Evolutionary conservation across 2,329 filamentous ascomycete genomes (phyloP), one percentile per base, ranked within the genome.

Genomic region (Xylariaceae sp.): DNA sequence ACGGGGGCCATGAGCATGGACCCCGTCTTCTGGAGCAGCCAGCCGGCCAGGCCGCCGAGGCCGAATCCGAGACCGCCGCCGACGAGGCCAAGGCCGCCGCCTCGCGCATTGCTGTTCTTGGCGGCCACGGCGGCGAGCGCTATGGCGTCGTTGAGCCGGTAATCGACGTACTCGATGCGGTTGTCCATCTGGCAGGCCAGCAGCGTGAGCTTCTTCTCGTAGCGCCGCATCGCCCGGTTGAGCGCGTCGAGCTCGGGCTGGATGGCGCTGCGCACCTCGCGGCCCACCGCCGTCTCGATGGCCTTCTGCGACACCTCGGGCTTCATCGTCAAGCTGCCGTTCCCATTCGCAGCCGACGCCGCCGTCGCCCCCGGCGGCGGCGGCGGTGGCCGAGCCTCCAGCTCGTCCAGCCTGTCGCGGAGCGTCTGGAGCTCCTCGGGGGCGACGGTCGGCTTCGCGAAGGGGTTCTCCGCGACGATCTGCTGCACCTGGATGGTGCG

Each of bases 181-280:
- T 78, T 73, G 44, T 94, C 87, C 3, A 80, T 85, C 51, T 90
- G 81, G 35, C 82, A 70, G 8, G 83, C 73, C 18, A 88, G 72
- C 6, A 89, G 67, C 0, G 81, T 81, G 4, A 83, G 78, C 49
- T 88, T 84, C 62, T 94, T 95, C 63, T 96, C 90, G 50, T 94
- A 94, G 22, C 87, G 78, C 14, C 90, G 75, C 28, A 96, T 83
- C 4, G 90, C 89, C 30, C 90, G 80, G 48, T 88, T 92, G 19
- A 96, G 65, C 0, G 87, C 85, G 49, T 95, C 89, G 5, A 96
- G 70, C 38, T 95, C 87, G 1, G 86, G 81, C 45, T 88, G 83
- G 9, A 90, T 67, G 18, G 67, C 64, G 39, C 75, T 75, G 26
- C 77, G 73, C 10, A 85, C 68, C 38, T 85, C 78, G 5, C 64